Base-by-base conservation (phyloP, 257 asterid genomes). In the Asclepias syriaca region DNA sequence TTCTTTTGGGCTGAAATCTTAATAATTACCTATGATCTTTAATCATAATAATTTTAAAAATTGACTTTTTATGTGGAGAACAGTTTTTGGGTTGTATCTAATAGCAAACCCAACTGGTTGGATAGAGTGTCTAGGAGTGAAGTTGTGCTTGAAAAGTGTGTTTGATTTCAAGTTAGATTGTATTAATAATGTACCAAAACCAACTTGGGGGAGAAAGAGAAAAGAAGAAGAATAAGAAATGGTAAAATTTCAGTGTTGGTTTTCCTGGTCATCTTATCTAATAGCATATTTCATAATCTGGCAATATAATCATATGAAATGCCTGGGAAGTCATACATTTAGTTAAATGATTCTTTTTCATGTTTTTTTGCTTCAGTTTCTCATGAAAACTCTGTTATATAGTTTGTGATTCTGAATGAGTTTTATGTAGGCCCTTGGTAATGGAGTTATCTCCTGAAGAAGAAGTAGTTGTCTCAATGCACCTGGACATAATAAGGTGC, bases 381-480 rank as follows among this genome's bases (percentile, higher is more conserved):
- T 64, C 68, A 64, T 64, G 49, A 63, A 63, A 63, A 24, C 27
- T 63, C 18, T 63, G 12, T 34, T 48, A 63, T 14, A 2, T 37
- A 34, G 18, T 34, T 63, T 81, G 68, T 75, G 71, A 67, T 43
- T 66, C 56, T 32, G 27, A 6, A n/a, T 67, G 51, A 65, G 54
- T 71, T 78, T 75, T 58, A 66, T 78, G 73, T 81, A 94, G 99
- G 84, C 97, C 96, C 64, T 80, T 94, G 85, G 85, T 73, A 68
- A 63, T 94, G 87, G 97, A 94, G 78, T 81, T 94, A 74, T 87
- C 98, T 71, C 98, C 99, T 75, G 97, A 89, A 84, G 99, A 94
- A 84, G 99, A 94, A 86, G 87, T 94, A 75, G 84, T 91, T 53
- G 70, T 91, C 81, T 88, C 97, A 74, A 94, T 91, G 97, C 90